Conservation (phyloP, 2,329 filamentous ascomycete species). For the Aspergillus neoniger region DNA sequence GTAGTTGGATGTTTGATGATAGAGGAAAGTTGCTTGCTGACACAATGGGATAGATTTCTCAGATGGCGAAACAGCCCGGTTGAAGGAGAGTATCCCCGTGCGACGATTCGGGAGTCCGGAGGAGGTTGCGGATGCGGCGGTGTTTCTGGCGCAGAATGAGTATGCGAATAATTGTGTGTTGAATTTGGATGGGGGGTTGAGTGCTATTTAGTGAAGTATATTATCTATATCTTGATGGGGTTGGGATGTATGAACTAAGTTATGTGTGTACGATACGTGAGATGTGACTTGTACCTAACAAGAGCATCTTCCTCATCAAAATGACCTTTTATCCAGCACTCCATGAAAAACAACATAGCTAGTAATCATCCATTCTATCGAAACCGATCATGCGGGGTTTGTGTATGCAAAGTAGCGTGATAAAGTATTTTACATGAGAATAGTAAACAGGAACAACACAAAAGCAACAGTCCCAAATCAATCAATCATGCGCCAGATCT, state of each 20-base stretch:
- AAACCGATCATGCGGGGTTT: not conserved
- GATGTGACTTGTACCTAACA: not conserved
- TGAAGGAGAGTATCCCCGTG: slow-evolving; percentile 60
- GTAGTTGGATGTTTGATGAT: no score
- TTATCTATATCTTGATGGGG: not conserved
- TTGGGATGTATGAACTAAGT: no score
- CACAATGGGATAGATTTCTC: slow-evolving; percentile 44
- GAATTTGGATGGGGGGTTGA: slow-evolving; percentile 82
- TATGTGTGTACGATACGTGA: not conserved
- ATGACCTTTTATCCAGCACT: no score
- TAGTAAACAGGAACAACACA: not conserved
- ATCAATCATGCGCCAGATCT: not conserved
- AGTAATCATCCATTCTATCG: not conserved
- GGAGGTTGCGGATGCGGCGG: slow-evolving; percentile 79
- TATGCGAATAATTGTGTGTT: slow-evolving; percentile 87
- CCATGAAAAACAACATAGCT: no score
- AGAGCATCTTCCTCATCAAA: no score
- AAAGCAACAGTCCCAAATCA: not conserved
- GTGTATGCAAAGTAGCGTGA: not conserved
- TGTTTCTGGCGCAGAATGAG: slow-evolving; percentile 74
- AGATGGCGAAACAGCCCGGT: slow-evolving; percentile 28
- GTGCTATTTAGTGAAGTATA: slow-evolving; percentile 66
- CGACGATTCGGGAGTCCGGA: slow-evolving; percentile 66
- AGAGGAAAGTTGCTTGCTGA: no score
- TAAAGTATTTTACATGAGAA: not conserved